A percentile compares a stretch with the other conserved stretches of the same genome.
These are phyloP conservation scores for Sclerotinia subarctica DNA, from an alignment of 2,329 filamentous ascomycete species.

Conservation along the genomic window DNA sequence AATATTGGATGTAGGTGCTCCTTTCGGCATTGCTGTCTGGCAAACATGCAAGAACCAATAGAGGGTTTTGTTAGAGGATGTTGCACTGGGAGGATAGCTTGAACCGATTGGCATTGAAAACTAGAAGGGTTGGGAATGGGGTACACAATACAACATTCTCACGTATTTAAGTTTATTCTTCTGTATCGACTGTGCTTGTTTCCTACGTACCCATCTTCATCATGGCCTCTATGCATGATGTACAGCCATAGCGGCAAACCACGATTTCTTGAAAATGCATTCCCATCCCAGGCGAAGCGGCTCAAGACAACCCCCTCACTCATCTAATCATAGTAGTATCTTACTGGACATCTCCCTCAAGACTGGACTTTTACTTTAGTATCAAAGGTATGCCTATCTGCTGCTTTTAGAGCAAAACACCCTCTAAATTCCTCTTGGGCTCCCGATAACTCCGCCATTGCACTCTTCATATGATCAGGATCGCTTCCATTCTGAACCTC, in stretches of 20 bases:
- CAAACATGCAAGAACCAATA: conserved; percentile 42
- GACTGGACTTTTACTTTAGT: conserved; percentile 42
- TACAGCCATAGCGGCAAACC: not conserved
- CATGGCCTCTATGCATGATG: not conserved
- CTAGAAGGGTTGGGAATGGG: conserved; percentile 22
- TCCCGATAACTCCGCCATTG: conserved; percentile 49
- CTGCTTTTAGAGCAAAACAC: conserved; percentile 50
- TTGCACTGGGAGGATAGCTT: conserved; percentile 6
- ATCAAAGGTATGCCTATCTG: conserved; percentile 54
- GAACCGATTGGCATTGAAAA: conserved; percentile 26
- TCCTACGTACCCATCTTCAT: not conserved
- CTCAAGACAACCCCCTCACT: not conserved
- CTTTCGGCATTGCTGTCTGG: conserved; percentile 58
- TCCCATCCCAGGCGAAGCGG: not conserved
- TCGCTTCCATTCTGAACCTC: conserved; percentile 55
- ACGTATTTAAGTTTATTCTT: conserved; percentile 14
- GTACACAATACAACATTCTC: conserved; percentile 18
- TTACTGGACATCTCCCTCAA: conserved; percentile 13
- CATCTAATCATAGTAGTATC: not conserved
- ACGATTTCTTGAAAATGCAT: not conserved
- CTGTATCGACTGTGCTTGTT: conserved; percentile 1
- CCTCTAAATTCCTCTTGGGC: conserved; percentile 49
- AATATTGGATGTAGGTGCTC: conserved; percentile 42
- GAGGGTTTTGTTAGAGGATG: conserved; percentile 10
- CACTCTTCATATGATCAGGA: conserved; percentile 53